These are phyloP conservation scores for Starmera stellimalicola DNA, from an alignment of 1,139 yeast species.

Conservation along the genomic window DNA sequence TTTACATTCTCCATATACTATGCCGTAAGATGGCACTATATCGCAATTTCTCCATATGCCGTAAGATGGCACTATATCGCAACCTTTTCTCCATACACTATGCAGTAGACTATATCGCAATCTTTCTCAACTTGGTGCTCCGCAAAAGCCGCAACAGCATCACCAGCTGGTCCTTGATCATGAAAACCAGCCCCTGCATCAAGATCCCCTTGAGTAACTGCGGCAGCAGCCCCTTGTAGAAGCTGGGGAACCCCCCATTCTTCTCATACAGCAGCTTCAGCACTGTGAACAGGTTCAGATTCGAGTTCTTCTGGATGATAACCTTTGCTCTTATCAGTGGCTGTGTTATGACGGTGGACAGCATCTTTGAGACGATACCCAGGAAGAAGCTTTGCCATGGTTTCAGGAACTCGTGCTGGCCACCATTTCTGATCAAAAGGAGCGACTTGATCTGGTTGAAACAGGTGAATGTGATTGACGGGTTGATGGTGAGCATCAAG, in stretches of 20 bases:
- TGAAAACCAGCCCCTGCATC: slow-evolving; percentile 78
- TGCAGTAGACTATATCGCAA: too few relatives aligned
- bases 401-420: slow-evolving; percentile 39
- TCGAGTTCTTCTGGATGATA: slow-evolving; percentile 46
- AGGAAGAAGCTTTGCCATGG: slow-evolving; percentile 64
- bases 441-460: slow-evolving; percentile 59
- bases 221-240: slow-evolving; percentile 77
- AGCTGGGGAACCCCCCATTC: slow-evolving; percentile 41
- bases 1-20: too few relatives aligned
- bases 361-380: slow-evolving; percentile 72
- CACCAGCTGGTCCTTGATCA: slow-evolving; percentile 37
- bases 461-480: slow-evolving; percentile 81
- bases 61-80: too few relatives aligned
- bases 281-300: slow-evolving; percentile 41
- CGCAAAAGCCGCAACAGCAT: too few relatives aligned
- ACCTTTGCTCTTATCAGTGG: slow-evolving; percentile 83
- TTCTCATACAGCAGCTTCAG: slow-evolving; percentile 40
- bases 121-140: too few relatives aligned
- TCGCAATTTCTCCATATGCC: too few relatives aligned
- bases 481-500: slow-evolving; percentile 69
- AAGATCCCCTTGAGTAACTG: slow-evolving; percentile 75
- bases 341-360: slow-evolving; percentile 76
- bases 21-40: too few relatives aligned
- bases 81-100: too few relatives aligned
- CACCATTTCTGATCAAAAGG: slow-evolving; percentile 22